Evolutionary conservation across 331 rosid genomes (phyloP).

Genomic region (Rhamnella rubrinervis): DNA sequence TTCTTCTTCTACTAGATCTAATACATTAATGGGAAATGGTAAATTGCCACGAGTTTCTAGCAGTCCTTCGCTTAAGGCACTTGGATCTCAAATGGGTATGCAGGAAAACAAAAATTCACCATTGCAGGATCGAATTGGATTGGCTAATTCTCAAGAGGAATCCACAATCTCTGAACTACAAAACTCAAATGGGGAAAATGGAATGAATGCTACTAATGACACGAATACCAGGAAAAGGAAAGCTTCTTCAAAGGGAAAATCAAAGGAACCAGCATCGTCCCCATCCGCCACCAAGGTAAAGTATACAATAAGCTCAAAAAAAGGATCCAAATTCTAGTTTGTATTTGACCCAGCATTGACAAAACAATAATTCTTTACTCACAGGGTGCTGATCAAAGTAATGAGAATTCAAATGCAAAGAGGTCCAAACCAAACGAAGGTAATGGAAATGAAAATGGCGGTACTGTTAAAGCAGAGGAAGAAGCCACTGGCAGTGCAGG

Average conservation of each 20-base stretch:
- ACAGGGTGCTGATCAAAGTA: conserved; percentile 48
- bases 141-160: conserved; percentile 60
- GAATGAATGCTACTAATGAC: conserved; percentile 33
- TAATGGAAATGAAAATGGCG: conserved; percentile 41
- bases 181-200: conserved; percentile 41
- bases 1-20: conserved; percentile 31
- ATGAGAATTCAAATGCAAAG: conserved; percentile 52
- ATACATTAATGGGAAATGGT: conserved; percentile 26
- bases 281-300: conserved; percentile 42
- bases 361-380: not conserved
- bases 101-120: conserved; percentile 40
- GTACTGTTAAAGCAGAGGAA: conserved; percentile 47
- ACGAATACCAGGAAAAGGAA: conserved; percentile 74
- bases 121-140: conserved; percentile 27
- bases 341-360: not conserved
- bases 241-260: conserved; percentile 57
- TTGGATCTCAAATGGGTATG: conserved; percentile 61
- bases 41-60: conserved; percentile 65
- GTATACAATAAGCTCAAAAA: conserved; percentile 2
- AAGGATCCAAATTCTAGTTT: conserved; percentile 10
- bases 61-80: conserved; percentile 61
- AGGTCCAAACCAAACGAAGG: conserved; percentile 45
- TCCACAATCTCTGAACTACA: conserved; percentile 67
- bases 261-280: conserved; percentile 48
- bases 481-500: conserved; percentile 40